Percentiles rank a stretch among this genome's conserved stretches.
Evolutionary conservation across 768 basidiomycete genomes (phyloP).

Genomic region (Hydnomerulius pinastri): DNA sequence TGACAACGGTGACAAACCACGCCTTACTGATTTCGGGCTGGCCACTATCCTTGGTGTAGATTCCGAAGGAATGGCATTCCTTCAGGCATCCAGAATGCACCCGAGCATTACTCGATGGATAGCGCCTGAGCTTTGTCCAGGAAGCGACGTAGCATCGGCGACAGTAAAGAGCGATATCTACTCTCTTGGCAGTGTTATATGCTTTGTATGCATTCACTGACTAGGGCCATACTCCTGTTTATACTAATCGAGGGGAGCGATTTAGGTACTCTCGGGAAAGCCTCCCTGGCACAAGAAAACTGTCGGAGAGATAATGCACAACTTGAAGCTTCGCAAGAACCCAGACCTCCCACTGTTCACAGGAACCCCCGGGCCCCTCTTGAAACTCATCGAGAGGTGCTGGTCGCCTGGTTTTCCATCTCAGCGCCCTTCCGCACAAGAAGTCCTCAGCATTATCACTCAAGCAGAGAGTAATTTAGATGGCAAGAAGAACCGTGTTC

Average conservation of each 20-base stretch:
- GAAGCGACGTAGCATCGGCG: conserved; percentile 20
- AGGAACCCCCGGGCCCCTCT: not conserved
- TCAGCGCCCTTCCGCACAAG: not conserved
- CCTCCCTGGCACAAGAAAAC: not conserved
- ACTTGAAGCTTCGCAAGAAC: not conserved
- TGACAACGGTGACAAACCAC: conserved; percentile 26
- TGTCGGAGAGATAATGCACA: not conserved
- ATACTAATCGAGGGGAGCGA: not conserved
- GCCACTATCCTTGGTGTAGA: conserved; percentile 40
- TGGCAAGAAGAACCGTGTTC: not conserved
- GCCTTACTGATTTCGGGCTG: conserved; percentile 46
- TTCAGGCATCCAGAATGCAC: conserved; percentile 32
- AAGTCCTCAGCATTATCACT: not conserved
- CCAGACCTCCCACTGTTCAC: not conserved
- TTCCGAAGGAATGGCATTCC: conserved; percentile 19
- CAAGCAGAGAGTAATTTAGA: not conserved
- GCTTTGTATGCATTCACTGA: not conserved
- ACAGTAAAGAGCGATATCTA: conserved; percentile 41
- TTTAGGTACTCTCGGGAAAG: not conserved
- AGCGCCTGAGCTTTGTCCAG: conserved; percentile 37
- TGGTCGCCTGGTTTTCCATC: not conserved
- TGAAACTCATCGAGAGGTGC: not conserved
- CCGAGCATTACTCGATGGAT: conserved; percentile 44
- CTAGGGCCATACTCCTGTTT: not conserved
- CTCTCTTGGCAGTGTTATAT: conserved; percentile 33